Conservation (phyloP, 2,329 filamentous ascomycete genomes). For the Pestalotiopsis sp. region DNA sequence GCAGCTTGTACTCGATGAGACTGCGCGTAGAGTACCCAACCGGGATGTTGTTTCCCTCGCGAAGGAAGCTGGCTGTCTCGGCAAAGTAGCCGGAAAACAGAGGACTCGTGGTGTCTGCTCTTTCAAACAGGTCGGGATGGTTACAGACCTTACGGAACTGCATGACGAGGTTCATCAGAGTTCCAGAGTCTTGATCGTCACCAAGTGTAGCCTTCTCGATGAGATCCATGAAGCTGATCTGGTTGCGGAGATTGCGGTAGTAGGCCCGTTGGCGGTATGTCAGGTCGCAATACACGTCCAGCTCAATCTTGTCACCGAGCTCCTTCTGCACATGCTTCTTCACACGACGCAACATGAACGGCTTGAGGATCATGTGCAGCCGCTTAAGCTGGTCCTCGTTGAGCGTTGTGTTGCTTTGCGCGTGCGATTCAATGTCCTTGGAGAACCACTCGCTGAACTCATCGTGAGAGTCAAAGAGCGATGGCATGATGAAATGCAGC, state of each 20-base stretch:
- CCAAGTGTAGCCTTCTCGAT: conserved; percentile 96
- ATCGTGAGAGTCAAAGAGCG: conserved; percentile 90
- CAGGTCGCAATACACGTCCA: conserved; percentile 94
- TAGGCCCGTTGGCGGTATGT: conserved; percentile 95
- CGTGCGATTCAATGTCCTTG: conserved; percentile 96
- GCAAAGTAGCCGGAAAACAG: conserved; percentile 85
- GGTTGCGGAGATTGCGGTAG: conserved; percentile 90
- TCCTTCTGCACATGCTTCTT: conserved; percentile 99
- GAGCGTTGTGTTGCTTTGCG: conserved; percentile 98
- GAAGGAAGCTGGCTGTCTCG: conserved; percentile 92
- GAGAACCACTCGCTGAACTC: conserved; percentile 95
- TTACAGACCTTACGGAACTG: conserved; percentile 99
- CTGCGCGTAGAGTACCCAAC: conserved; percentile 89
- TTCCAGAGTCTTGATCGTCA: conserved; percentile 92
- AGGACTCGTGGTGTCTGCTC: conserved; percentile 87
- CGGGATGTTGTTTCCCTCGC: conserved; percentile 79
- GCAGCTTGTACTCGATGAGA: conserved; percentile 81
- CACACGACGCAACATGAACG: conserved; percentile 98
- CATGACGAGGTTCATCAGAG: conserved; percentile 99
- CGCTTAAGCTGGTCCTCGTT: conserved; percentile 97
- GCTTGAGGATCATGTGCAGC: conserved; percentile 98
- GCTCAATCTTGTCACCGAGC: conserved; percentile 96
- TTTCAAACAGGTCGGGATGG: conserved; percentile 94
- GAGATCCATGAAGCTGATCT: conserved; percentile 98
- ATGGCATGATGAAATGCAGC: conserved; percentile 99